Evolutionary conservation across 768 basidiomycete species (phyloP).

Genomic region (Phaeolepiota aurea): DNA sequence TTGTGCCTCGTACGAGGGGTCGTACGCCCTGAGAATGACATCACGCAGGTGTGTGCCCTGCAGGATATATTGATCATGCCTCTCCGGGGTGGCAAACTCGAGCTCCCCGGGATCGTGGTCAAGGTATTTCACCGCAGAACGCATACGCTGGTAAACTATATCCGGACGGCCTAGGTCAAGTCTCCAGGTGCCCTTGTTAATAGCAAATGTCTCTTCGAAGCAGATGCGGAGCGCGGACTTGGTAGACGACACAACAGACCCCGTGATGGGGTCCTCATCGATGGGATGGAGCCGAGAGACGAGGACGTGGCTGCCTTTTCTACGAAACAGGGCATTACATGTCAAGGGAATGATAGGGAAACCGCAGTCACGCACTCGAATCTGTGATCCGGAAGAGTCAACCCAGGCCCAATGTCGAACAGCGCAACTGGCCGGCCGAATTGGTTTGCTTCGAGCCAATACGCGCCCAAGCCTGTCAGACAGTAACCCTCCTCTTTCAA

Average conservation of each 20-base stretch:
- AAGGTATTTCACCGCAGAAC: constrained; percentile 50
- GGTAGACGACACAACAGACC: constrained; percentile 42
- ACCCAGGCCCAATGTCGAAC: constrained; percentile 57
- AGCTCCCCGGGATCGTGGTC: constrained; percentile 41
- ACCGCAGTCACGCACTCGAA: constrained; percentile 76
- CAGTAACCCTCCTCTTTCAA: constrained; percentile 68
- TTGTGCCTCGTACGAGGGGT: constrained; percentile 20
- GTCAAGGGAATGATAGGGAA: constrained; percentile 1
- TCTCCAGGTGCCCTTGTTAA: constrained; percentile 48
- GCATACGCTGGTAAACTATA: constrained; percentile 62
- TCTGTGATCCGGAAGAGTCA: constrained; percentile 52
- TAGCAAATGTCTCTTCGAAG: constrained; percentile 38
- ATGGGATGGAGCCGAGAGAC: constrained; percentile 59
- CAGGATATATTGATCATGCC: constrained; percentile 14
- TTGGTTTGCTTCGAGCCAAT: constrained; percentile 57
- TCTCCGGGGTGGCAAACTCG: constrained; percentile 19
- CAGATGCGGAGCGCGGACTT: constrained; percentile 47
- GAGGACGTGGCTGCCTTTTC: constrained; percentile 64
- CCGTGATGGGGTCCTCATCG: constrained; percentile 41
- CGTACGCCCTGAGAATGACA: constrained; percentile 55
- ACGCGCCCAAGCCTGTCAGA: constrained; percentile 55
- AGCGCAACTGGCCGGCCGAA: constrained; percentile 61
- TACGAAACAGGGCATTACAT: constrained; percentile 17
- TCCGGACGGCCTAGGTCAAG: constrained; percentile 67
- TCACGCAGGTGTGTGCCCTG: constrained; percentile 71